Conservation (phyloP, 2,329 filamentous ascomycete genomes). For the Cryphonectria japonica region DNA sequence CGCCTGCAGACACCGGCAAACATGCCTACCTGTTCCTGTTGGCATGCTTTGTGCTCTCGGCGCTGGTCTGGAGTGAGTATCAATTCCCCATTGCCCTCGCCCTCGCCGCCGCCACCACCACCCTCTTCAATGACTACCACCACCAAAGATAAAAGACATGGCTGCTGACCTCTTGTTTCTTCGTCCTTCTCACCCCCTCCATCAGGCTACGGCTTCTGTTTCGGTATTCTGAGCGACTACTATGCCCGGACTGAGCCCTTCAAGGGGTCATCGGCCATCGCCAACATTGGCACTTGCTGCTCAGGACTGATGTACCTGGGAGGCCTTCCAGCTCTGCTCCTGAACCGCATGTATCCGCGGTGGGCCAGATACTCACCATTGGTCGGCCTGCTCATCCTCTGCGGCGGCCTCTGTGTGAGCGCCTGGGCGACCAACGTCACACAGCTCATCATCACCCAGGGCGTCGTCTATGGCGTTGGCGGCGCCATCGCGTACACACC, state of each 20-base stretch:
- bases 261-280: slow-evolving; percentile 54
- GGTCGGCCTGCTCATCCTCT: slow-evolving; percentile 54
- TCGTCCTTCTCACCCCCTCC: neutral
- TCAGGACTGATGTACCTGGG: slow-evolving; percentile 58
- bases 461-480: slow-evolving; percentile 63
- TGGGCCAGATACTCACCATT: slow-evolving; percentile 48
- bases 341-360: slow-evolving; percentile 48
- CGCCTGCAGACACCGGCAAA: slow-evolving; percentile 42
- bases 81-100: neutral
- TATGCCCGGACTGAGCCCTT: slow-evolving; percentile 66
- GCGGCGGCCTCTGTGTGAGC: slow-evolving; percentile 53
- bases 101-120: neutral
- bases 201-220: slow-evolving; percentile 68
- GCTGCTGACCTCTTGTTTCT: slow-evolving; percentile 20
- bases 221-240: slow-evolving; percentile 73
- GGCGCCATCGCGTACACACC: slow-evolving; percentile 60
- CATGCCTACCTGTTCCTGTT: slow-evolving; percentile 50
- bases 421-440: slow-evolving; percentile 57
- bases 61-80: slow-evolving; percentile 55
- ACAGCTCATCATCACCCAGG: slow-evolving; percentile 64
- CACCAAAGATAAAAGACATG: neutral
- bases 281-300: slow-evolving; percentile 50
- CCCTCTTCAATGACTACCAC: too few relatives aligned
- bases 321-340: slow-evolving; percentile 51
- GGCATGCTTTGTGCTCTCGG: slow-evolving; percentile 56